Conservation (phyloP, 305 asterid genomes). For the Fraxinus ornus region DNA sequence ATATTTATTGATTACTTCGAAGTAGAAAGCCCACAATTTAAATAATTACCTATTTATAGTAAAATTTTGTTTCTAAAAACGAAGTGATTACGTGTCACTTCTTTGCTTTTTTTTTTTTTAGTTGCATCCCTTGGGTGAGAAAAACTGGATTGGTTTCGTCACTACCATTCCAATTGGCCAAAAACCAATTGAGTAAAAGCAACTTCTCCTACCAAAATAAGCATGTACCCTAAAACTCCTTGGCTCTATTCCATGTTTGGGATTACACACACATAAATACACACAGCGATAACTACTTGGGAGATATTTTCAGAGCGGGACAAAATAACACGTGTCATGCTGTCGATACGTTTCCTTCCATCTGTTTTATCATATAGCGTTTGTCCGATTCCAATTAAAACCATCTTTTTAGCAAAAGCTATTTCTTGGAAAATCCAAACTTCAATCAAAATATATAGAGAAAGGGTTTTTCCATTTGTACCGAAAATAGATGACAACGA, state of each 20-base stretch:
- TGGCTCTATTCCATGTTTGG: not conserved
- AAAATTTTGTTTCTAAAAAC: not conserved
- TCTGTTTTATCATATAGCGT: not conserved
- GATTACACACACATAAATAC: not conserved
- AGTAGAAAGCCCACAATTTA: not conserved
- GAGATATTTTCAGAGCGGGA: not conserved
- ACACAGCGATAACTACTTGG: not conserved
- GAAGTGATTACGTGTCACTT: not conserved
- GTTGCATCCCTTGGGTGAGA: not conserved
- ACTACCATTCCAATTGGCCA: not conserved
- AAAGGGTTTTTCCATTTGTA: no score
- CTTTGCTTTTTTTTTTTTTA: not conserved
- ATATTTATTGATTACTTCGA: not conserved
- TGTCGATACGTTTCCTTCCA: not conserved
- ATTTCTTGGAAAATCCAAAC: not conserved
- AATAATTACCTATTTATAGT: not conserved
- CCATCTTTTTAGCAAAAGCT: not conserved
- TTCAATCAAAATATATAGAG: not conserved
- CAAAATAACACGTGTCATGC: not conserved
- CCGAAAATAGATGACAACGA: no score
- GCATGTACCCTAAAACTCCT: not conserved
- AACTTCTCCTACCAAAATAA: not conserved
- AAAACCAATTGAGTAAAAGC: not conserved
- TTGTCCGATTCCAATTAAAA: not conserved
- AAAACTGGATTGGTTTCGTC: not conserved